Percentiles rank a stretch among this genome's conserved stretches.
Conservation (phyloP, 2,329 filamentous ascomycete genomes). For the Paecilomyces sp. region DNA sequence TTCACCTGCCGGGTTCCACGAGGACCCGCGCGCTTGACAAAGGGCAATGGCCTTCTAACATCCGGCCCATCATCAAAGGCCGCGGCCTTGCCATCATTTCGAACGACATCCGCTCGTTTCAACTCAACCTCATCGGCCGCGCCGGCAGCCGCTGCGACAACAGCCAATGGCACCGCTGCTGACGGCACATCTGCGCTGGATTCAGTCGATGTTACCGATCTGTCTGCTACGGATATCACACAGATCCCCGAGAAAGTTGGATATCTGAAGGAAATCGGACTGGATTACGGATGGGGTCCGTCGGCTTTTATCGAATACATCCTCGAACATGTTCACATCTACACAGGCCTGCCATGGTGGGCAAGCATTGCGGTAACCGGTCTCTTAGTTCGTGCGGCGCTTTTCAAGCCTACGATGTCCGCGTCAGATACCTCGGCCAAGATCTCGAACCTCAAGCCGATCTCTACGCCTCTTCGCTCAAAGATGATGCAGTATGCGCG, state of each 20-base stretch:
- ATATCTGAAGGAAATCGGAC: slow-evolving; percentile 71
- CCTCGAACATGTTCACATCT: slow-evolving; percentile 78
- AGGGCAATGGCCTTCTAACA: slow-evolving; percentile 13
- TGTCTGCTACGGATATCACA: slow-evolving; percentile 32
- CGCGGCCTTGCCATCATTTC: slow-evolving; percentile 11
- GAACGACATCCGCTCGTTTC: slow-evolving; percentile 26
- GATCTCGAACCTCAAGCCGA: slow-evolving; percentile 54
- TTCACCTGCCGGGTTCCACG: slow-evolving; percentile 20
- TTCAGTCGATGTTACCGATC: slow-evolving; percentile 14
- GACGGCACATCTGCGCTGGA: slow-evolving; percentile 2
- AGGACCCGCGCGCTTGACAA: slow-evolving; percentile 12
- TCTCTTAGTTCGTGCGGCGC: slow-evolving; percentile 54
- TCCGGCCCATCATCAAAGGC: slow-evolving; percentile 15
- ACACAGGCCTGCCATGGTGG: slow-evolving; percentile 73
- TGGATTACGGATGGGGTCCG: slow-evolving; percentile 82
- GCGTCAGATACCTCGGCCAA: slow-evolving; percentile 57
- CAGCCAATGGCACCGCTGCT: slow-evolving; percentile 3
- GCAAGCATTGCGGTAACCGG: slow-evolving; percentile 62
- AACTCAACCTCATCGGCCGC: slow-evolving; percentile 27
- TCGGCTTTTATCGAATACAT: slow-evolving; percentile 66
- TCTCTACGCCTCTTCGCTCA: slow-evolving; percentile 49
- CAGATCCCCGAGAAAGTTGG: slow-evolving; percentile 69
- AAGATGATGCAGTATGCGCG: slow-evolving; percentile 43
- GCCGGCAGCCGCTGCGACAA: slow-evolving; percentile 8
- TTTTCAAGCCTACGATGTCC: slow-evolving; percentile 60